Base-by-base conservation (phyloP, 2,329 filamentous ascomycete species). In the Colletotrichum eremochloae region DNA sequence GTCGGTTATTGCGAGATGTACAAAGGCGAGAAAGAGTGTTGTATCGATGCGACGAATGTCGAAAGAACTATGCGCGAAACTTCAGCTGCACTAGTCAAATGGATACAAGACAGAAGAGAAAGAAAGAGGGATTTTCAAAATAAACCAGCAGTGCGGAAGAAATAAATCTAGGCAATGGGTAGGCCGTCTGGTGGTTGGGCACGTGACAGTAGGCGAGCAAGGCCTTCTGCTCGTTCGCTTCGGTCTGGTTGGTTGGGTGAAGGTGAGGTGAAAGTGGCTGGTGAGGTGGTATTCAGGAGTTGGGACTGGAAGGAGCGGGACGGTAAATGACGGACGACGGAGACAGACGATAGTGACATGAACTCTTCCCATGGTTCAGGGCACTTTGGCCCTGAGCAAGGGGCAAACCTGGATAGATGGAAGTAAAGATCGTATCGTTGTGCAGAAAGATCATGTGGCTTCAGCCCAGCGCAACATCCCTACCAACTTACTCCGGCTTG, bases 151-250 rank as follows among this genome's bases (percentile, higher is more conserved):
- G 36, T 53, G 52, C 8, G 31, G 12, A 18, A 52, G 15, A 44
- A 20, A n/a, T 14, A 15, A 5, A n/a, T 18, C 18, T 38, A 56
- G 64, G 44, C 42, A n/a, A 40, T 36, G 5, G 20, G 44, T 56
- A 31, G 48, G 58, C 24, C 42, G 44, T 31, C 24, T 29, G 64
- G 36, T 29, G 15, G 29, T 14, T 8, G 11, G 20, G 9, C 65
- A 72, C 65, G 69, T 63, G 69, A 63, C 18, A 15, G 5, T 14
- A 50, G 31, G 24, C n/a, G n/a, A 56, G 33, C 31, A 1, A 53
- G 57, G 53, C 29, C 29, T 55, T 42, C 29, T 31, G 24, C 44
- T 29, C 20, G 14, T 40, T 52, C 29, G 24, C 18, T 36, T 58
- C 11, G 20, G 24, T 40, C 46, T 52, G 46, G 44, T 53, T 12